Conservation (phyloP, 2,329 filamentous ascomycete species). For the Neoarthrinium moseri region DNA sequence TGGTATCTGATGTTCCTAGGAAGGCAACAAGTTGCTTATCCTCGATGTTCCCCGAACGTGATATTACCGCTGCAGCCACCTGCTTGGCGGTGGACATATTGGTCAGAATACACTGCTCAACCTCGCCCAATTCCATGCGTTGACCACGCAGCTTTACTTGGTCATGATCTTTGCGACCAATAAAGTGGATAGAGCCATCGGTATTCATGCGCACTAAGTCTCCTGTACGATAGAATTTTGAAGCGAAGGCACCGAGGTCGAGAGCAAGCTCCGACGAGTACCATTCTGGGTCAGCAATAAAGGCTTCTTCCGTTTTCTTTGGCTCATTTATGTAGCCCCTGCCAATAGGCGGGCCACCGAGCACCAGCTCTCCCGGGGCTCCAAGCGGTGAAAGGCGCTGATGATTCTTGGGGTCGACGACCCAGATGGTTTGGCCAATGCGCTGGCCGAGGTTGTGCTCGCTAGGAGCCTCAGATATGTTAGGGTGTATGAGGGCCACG, state of each 20-base stretch:
- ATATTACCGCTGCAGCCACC: slow-evolving; percentile 9
- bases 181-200: slow-evolving; percentile 25
- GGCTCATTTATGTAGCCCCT: slow-evolving; percentile 39
- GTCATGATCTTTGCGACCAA: slow-evolving; percentile 42
- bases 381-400: slow-evolving; percentile 15
- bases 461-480: not conserved
- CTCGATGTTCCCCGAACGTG: not conserved
- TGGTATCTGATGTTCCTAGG: not conserved
- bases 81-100: slow-evolving; percentile 8
- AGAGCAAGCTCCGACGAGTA: not conserved
- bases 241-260: not conserved
- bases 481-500: slow-evolving; percentile 4
- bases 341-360: slow-evolving; percentile 32
- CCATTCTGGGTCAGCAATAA: slow-evolving; percentile 31
- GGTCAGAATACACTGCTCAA: slow-evolving; percentile 29
- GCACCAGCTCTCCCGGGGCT: slow-evolving; percentile 4
- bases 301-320: slow-evolving; percentile 35
- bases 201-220: slow-evolving; percentile 28
- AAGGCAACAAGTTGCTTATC: slow-evolving; percentile 10
- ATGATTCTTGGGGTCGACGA: slow-evolving; percentile 13
- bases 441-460: slow-evolving; percentile 7
- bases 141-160: slow-evolving; percentile 50
- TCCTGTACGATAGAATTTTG: slow-evolving; percentile 30
- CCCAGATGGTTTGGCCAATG: slow-evolving; percentile 10
- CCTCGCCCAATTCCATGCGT: slow-evolving; percentile 41